These are phyloP conservation scores for Leucaena leucocephala DNA, from an alignment of 306 rosid species.

Conservation along the genomic window DNA sequence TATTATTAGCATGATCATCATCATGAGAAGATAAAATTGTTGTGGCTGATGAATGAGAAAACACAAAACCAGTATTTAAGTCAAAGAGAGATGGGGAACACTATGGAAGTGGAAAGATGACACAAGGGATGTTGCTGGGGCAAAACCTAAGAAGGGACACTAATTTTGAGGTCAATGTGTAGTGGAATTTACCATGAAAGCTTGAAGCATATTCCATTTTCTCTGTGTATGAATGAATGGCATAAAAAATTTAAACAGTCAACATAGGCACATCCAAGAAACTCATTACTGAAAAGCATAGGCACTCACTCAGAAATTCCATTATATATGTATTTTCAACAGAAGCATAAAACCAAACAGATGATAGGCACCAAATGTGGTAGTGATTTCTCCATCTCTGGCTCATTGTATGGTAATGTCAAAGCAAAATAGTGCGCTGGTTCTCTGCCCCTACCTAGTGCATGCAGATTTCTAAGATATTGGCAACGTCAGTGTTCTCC, in stretches of 20 bases:
- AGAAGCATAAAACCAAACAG: conserved; percentile 17
- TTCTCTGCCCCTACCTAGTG: conserved; percentile 4
- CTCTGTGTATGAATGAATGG: background rate
- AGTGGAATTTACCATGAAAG: conserved; percentile 54
- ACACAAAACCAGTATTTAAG: conserved; percentile 27
- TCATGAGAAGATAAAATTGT: conserved; percentile 23
- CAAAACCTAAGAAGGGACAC: conserved; percentile 43
- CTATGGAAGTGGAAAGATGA: conserved; percentile 63
- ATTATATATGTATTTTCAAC: conserved; percentile 7
- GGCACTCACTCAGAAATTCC: conserved; percentile 9
- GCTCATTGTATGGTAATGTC: conserved; percentile 4
- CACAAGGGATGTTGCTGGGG: conserved; percentile 42
- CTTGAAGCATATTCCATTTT: conserved; percentile 37
- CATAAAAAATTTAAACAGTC: conserved; percentile 6
- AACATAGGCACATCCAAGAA: conserved; percentile 35
- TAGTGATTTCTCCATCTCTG: conserved; percentile 22
- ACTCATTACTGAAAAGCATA: conserved; percentile 16
- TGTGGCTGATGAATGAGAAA: conserved; percentile 38
- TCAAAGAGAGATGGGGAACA: conserved; percentile 38
- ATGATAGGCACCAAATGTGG: conserved; percentile 49
- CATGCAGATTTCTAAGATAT: conserved; percentile 14
- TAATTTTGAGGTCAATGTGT: conserved; percentile 36
- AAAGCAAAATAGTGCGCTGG: background rate
- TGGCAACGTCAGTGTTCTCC: conserved; percentile 40
- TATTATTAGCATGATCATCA: background rate